These are phyloP conservation scores for Penicillium sumatraense DNA, from an alignment of 2,329 filamentous ascomycete genomes.

Conservation along the genomic window DNA sequence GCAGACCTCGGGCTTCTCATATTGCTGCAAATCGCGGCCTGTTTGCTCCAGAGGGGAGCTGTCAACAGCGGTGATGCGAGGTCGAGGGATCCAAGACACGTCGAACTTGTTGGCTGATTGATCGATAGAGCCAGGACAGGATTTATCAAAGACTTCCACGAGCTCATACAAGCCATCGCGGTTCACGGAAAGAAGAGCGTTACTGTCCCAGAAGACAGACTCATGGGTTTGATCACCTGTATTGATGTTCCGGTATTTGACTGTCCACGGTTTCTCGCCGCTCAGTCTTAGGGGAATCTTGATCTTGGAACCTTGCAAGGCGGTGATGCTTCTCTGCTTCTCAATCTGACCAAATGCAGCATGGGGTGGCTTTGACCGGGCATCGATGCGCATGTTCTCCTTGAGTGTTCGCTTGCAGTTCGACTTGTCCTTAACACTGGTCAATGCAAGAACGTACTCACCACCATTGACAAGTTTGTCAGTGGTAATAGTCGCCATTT, in stretches of 20 bases:
- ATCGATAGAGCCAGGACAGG: slow-evolving; percentile 83
- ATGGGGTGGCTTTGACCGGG: slow-evolving; percentile 85
- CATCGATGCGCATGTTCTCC: slow-evolving; percentile 81
- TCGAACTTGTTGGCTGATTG: slow-evolving; percentile 73
- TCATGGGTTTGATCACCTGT: slow-evolving; percentile 55
- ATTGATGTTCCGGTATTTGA: slow-evolving; percentile 74
- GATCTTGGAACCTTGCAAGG: slow-evolving; percentile 75
- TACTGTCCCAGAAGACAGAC: slow-evolving; percentile 58
- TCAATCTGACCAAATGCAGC: slow-evolving; percentile 85
- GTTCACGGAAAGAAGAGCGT: slow-evolving; percentile 70
- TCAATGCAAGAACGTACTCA: slow-evolving; percentile 85
- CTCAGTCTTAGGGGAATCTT: slow-evolving; percentile 82
- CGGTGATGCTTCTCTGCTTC: slow-evolving; percentile 73
- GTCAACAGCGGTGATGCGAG: slow-evolving; percentile 67
- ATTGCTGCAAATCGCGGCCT: slow-evolving; percentile 55
- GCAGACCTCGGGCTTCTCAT: slow-evolving; percentile 81
- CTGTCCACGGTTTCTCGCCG: slow-evolving; percentile 81
- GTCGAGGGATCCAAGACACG: slow-evolving; percentile 84
- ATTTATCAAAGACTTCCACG: slow-evolving; percentile 73
- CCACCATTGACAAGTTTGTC: slow-evolving; percentile 77
- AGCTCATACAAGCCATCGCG: slow-evolving; percentile 79
- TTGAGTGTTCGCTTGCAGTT: slow-evolving; percentile 86
- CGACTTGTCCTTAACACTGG: slow-evolving; percentile 82
- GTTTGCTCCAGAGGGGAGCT: slow-evolving; percentile 49
- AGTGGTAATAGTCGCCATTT: slow-evolving; percentile 74